phyloP scores from a whole-genome alignment of 129 eudicot genomes.

The Flaveria trinervia region DNA sequence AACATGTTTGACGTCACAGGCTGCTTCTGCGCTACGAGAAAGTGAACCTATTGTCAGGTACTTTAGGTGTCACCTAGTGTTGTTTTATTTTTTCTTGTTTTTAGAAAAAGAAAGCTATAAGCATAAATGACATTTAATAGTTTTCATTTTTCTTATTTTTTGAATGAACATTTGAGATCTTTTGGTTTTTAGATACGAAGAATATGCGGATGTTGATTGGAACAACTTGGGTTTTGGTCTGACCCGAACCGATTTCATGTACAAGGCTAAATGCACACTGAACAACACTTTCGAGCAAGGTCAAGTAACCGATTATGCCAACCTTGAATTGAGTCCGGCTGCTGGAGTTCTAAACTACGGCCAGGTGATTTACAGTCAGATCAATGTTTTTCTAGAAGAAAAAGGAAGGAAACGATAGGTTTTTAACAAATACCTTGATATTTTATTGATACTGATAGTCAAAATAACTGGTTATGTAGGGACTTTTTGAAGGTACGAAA shows the following conservation, averaged over 20 bases:
- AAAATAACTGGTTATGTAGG: slow-evolving; percentile 37
- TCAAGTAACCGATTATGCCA: slow-evolving; percentile 52
- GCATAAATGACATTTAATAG: background rate
- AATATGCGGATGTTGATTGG: slow-evolving; percentile 69
- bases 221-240: slow-evolving; percentile 77
- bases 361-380: slow-evolving; percentile 45
- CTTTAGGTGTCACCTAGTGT: background rate
- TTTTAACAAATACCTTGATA: background rate
- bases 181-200: slow-evolving; percentile 42
- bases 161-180: background rate
- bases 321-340: slow-evolving; percentile 76
- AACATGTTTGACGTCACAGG: slow-evolving; percentile 32
- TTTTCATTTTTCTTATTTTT: background rate
- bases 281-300: slow-evolving; percentile 52
- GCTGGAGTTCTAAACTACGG: slow-evolving; percentile 93
- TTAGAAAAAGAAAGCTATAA: background rate
- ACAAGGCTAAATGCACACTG: slow-evolving; percentile 53
- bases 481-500: slow-evolving; percentile 82
- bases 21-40: slow-evolving; percentile 32
- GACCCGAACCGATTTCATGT: slow-evolving; percentile 74
- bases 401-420: background rate
- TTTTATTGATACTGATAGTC: background rate
- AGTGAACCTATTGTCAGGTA: slow-evolving; percentile 34
- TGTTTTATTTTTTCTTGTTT: background rate
- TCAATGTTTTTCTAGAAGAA: background rate